Conservation (phyloP, 805 yeast genomes). For the Candida coleopterorum region DNA sequence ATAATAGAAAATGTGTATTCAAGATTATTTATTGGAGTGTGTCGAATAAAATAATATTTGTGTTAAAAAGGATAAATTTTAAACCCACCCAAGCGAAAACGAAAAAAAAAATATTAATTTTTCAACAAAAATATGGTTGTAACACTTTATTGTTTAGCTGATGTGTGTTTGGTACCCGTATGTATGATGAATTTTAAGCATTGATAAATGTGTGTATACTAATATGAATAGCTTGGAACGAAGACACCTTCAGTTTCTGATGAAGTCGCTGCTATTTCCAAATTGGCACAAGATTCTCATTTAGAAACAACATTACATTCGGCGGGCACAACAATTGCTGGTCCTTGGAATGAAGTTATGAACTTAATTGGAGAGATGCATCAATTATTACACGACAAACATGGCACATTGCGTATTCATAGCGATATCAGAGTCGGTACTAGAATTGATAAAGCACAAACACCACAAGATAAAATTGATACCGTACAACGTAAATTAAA, state of each 20-base stretch:
- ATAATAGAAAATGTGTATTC: too few relatives aligned
- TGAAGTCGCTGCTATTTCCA: constrained; percentile 69
- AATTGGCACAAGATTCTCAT: constrained; percentile 55
- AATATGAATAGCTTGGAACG: constrained; percentile 74
- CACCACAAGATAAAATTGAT: constrained; percentile 68
- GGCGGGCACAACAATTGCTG: constrained; percentile 89
- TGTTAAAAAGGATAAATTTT: too few relatives aligned
- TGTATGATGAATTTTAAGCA: too few relatives aligned
- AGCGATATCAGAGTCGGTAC: constrained; percentile 86
- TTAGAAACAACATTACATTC: constrained; percentile 73
- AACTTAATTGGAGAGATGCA: constrained; percentile 74
- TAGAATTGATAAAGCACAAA: constrained; percentile 68
- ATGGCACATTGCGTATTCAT: constrained; percentile 76
- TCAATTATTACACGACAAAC: constrained; percentile 55
- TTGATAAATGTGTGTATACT: too few relatives aligned
- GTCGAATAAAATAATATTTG: too few relatives aligned
- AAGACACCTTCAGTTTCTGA: constrained; percentile 73
- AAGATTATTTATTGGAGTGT: too few relatives aligned
- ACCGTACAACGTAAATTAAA: constrained; percentile 51
- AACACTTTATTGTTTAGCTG: constrained; percentile 69
- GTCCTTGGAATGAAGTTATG: constrained; percentile 91
- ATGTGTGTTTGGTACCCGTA: constrained; percentile 73
- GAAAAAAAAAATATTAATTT: not conserved
- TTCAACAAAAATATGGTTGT: constrained; percentile 19
- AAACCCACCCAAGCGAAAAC: not conserved